phyloP scores from a whole-genome alignment of 2,329 filamentous ascomycete genomes.

The Colletotrichum euphorbiae region DNA sequence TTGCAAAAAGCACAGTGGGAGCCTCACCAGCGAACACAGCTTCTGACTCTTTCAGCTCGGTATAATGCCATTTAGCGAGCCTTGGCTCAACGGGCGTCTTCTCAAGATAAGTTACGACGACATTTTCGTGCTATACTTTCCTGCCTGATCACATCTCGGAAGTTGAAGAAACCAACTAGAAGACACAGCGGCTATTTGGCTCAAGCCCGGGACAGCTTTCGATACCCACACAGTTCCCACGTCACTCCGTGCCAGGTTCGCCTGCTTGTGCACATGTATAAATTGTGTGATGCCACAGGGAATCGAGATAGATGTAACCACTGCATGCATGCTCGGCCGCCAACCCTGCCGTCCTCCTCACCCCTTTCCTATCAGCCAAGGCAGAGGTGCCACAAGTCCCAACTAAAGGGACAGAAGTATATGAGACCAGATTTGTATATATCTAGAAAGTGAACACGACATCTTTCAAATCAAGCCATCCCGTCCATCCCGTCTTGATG shows the following conservation, averaged over 20 bases:
- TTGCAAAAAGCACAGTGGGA: neutral
- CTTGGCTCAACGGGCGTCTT: neutral
- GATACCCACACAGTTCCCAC: neutral
- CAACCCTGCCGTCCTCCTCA: neutral
- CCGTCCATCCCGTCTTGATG: neutral
- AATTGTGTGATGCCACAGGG: neutral
- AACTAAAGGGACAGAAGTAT: neutral
- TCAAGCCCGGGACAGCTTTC: neutral
- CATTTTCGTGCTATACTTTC: neutral
- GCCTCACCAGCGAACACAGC: neutral
- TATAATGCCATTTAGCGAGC: neutral
- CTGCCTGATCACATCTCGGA: slow-evolving; percentile 5
- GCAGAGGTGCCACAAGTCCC: neutral
- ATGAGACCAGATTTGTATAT: neutral
- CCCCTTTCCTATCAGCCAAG: neutral
- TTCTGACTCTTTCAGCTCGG: no score
- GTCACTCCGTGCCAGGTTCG: slow-evolving; percentile 11
- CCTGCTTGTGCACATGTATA: neutral
- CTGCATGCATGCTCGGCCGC: neutral
- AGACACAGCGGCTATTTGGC: no score
- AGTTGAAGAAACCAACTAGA: neutral
- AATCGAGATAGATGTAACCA: slow-evolving; percentile 18
- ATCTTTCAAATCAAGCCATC: slow-evolving; percentile 2
- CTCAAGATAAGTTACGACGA: neutral
- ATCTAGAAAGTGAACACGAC: neutral